Conservation (phyloP, 805 yeast genomes). For the Candida anglica region DNA sequence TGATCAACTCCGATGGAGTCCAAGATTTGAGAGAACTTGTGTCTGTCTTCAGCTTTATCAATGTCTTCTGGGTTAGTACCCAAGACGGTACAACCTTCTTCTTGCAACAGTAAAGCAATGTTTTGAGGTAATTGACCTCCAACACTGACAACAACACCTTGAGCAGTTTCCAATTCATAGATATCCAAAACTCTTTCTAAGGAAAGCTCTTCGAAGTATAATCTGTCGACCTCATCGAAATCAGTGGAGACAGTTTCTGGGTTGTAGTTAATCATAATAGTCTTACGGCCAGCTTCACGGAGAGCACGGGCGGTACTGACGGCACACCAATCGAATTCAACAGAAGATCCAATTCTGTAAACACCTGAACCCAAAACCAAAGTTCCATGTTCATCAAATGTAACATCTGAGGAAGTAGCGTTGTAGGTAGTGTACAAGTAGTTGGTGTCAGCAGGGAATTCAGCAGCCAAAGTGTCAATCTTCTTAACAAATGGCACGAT, state of each 20-base stretch:
- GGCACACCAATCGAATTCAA: constrained; percentile 99
- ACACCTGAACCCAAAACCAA: constrained; percentile 99
- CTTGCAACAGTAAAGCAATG: constrained; percentile 81
- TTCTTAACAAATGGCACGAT: constrained; percentile 92
- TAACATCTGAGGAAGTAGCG: constrained; percentile 80
- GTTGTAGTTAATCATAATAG: constrained; percentile 95
- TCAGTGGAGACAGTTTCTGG: constrained; percentile 99
- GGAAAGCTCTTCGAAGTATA: constrained; percentile 92
- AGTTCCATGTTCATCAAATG: constrained; percentile 85
- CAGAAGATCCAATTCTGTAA: constrained; percentile 96
- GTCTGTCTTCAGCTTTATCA: constrained; percentile 97
- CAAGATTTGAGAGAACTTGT: constrained; percentile 90
- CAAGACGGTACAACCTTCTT: constrained; percentile 78
- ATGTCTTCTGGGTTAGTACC: constrained; percentile 95
- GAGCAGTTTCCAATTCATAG: constrained; percentile 84
- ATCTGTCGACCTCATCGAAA: constrained; percentile 95
- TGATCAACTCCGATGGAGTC: constrained; percentile 93
- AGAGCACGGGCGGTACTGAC: constrained; percentile 94
- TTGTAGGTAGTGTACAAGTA: constrained; percentile 94
- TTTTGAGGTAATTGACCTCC: constrained; percentile 99
- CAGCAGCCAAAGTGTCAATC: constrained; percentile 97
- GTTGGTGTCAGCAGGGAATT: constrained; percentile 96
- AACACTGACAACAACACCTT: constrained; percentile 91
- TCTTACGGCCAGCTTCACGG: constrained; percentile 80
- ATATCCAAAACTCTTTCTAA: constrained; percentile 97